phyloP scores from a whole-genome alignment of 495 filamentous ascomycete species.

The Podospora australis region DNA sequence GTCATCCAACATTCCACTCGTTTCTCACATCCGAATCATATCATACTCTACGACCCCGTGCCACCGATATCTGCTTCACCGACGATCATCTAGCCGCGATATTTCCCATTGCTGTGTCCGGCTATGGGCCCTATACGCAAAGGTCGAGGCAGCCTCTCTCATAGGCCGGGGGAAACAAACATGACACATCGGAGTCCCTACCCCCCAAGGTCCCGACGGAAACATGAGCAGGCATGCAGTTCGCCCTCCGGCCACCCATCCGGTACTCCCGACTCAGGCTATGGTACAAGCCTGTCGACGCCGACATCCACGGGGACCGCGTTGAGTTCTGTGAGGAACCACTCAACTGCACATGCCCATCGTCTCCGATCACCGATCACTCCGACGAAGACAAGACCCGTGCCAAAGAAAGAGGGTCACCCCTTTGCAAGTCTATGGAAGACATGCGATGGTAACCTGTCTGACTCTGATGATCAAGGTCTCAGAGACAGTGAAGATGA shows the following conservation, averaged over 20 bases:
- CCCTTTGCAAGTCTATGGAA: slow-evolving; percentile 6
- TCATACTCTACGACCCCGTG: too few relatives aligned
- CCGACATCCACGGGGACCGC: neutral
- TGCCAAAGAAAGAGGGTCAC: neutral
- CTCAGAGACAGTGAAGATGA: slow-evolving; percentile 9
- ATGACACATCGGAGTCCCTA: slow-evolving; percentile 4
- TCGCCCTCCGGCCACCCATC: slow-evolving; percentile 6
- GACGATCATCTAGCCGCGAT: too few relatives aligned
- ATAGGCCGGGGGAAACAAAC: neutral
- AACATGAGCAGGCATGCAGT: slow-evolving; percentile 5
- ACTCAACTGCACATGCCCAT: too few relatives aligned
- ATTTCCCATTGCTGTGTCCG: too few relatives aligned
- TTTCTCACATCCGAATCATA: too few relatives aligned
- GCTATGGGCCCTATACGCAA: slow-evolving; percentile 14
- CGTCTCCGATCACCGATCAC: too few relatives aligned
- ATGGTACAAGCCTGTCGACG: slow-evolving; percentile 13
- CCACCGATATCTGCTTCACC: too few relatives aligned
- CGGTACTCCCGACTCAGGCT: slow-evolving; percentile 23
- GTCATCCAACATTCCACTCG: too few relatives aligned
- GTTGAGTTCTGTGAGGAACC: too few relatives aligned
- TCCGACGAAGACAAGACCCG: too few relatives aligned
- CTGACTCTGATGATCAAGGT: slow-evolving; percentile 21
- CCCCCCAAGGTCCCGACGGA: slow-evolving; percentile 5
- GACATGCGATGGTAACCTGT: slow-evolving; percentile 20
- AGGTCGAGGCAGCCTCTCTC: neutral